Evolutionary conservation across 805 yeast species (phyloP).

Genomic region (Allodekkera sacchari): DNA sequence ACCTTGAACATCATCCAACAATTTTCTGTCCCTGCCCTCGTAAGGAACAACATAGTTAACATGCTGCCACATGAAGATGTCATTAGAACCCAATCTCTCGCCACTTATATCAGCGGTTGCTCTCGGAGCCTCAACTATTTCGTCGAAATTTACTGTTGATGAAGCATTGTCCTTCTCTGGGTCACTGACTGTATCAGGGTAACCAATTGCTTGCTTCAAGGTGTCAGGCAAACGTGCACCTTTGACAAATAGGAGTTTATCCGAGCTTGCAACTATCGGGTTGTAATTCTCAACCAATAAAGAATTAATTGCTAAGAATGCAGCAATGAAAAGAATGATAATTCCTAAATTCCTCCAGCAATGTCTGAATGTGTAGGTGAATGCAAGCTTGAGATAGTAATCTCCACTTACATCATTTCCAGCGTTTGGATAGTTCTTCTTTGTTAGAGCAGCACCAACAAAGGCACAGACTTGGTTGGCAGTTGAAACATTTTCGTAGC

Average conservation of each 20-base stretch:
- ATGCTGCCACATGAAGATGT: slow-evolving; percentile 55
- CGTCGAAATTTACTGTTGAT: slow-evolving; percentile 12
- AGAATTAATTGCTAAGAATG: slow-evolving; percentile 27
- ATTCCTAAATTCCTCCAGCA: slow-evolving; percentile 77
- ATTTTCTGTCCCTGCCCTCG: slow-evolving; percentile 29
- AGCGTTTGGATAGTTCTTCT: slow-evolving; percentile 10
- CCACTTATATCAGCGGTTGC: slow-evolving; percentile 7
- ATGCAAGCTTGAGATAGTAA: slow-evolving; percentile 35
- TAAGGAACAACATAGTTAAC: slow-evolving; percentile 49
- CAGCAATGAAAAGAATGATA: slow-evolving; percentile 31
- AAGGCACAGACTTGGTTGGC: slow-evolving; percentile 41
- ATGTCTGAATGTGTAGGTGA: slow-evolving; percentile 45
- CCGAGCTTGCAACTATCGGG: slow-evolving; percentile 24
- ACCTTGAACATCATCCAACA: slow-evolving; percentile 38
- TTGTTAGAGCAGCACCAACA: slow-evolving; percentile 35
- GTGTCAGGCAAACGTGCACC: slow-evolving; percentile 20
- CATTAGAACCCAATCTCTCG: slow-evolving; percentile 30
- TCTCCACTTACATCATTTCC: slow-evolving; percentile 42
- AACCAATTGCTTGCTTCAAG: slow-evolving; percentile 22
- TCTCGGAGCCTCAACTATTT: slow-evolving; percentile 16
- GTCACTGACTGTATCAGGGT: slow-evolving; percentile 12
- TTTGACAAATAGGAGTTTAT: slow-evolving; percentile 23
- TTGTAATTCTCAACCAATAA: slow-evolving; percentile 24
- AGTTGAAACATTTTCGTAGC: slow-evolving; percentile 35
- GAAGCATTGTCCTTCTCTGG: slow-evolving; percentile 1